phyloP scores from a whole-genome alignment of 2,329 filamentous ascomycete species.

The Daldinia sp. region DNA sequence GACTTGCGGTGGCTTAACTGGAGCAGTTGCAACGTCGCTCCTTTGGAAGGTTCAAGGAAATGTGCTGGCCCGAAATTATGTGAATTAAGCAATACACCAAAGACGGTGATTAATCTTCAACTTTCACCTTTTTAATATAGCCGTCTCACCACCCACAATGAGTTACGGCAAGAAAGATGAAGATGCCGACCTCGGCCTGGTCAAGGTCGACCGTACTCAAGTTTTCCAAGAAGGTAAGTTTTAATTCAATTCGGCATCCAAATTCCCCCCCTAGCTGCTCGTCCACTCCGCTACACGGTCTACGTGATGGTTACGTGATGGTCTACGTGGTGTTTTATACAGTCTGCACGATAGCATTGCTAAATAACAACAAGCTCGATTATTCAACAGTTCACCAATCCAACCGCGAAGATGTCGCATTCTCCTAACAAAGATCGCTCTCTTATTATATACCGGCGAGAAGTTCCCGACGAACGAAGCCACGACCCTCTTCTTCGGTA shows the following conservation, averaged over 20 bases:
- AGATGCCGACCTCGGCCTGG: slow-evolving; percentile 90
- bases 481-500: slow-evolving; percentile 97
- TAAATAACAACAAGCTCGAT: slow-evolving; percentile 70
- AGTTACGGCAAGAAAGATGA: slow-evolving; percentile 99
- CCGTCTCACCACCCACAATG: slow-evolving; percentile 67
- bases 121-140: slow-evolving; percentile 39
- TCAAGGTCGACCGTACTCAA: slow-evolving; percentile 96
- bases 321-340: no score
- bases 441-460: slow-evolving; percentile 96
- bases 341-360: slow-evolving; percentile 46
- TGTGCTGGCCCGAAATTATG: slow-evolving; percentile 41
- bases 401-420: slow-evolving; percentile 97
- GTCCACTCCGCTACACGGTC: not conserved
- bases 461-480: slow-evolving; percentile 97
- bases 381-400: slow-evolving; percentile 98
- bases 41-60: slow-evolving; percentile 33
- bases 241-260: slow-evolving; percentile 34
- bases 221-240: slow-evolving; percentile 97
- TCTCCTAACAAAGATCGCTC: slow-evolving; percentile 94
- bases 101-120: slow-evolving; percentile 42
- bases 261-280: not conserved
- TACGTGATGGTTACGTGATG: no score
- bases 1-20: slow-evolving; percentile 19
- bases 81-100: slow-evolving; percentile 26
- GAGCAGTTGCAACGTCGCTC: slow-evolving; percentile 45